Evolutionary conservation across 2,329 filamentous ascomycete species (phyloP), one percentile per base, ranked within the genome.

Genomic region (Neocatenulostroma microsporum): DNA sequence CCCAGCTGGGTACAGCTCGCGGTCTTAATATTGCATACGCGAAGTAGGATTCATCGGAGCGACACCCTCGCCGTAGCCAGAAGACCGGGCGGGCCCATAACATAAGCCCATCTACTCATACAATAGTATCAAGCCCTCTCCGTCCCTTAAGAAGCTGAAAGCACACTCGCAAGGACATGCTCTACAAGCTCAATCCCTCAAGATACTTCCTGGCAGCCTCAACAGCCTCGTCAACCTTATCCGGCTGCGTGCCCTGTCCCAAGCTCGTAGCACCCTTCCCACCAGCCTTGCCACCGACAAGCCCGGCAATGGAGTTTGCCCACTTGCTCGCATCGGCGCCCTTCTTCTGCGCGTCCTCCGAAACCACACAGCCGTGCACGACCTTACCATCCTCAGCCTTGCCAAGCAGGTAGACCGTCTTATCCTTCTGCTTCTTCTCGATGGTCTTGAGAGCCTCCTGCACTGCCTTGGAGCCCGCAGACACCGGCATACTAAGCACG

Each of bases 261-360:
- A 94, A 80, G 39, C 86, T 78, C 3, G 84, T 87, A n/a, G 86
- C 81, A 41, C 89, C 86, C 66, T 94, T 96, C 31, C 89, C 91
- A 45, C 91, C 91, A 9, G 89, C 85, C 62, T 89, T 89, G 41
- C 91, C 91, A 36, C 91, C 91, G 13, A 96, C 76, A 21, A 89
- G 70, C 32, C 75, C 72, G 6, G 83, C 82, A 28, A 98, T 86
- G 6, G 78, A 73, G 18, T 72, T 69, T n/a, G 88, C 80, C 87
- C 88, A 95, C 40, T 86, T 75, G 57, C 82, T 80, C 2, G 89
- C 87, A 31, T 81, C 86, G 38, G 85, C 78, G 41, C 88, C 87
- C 53, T 76, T 70, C 35, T 39, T 32, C 36, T 48, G 54, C 14
- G 57, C 55, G 19, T 57, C 86, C 60, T 84, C 79, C 46, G 85